Evolutionary conservation across 129 eudicot genomes (phyloP), one percentile per base, ranked within the genome.

Genomic region (Tanacetum coccineum): DNA sequence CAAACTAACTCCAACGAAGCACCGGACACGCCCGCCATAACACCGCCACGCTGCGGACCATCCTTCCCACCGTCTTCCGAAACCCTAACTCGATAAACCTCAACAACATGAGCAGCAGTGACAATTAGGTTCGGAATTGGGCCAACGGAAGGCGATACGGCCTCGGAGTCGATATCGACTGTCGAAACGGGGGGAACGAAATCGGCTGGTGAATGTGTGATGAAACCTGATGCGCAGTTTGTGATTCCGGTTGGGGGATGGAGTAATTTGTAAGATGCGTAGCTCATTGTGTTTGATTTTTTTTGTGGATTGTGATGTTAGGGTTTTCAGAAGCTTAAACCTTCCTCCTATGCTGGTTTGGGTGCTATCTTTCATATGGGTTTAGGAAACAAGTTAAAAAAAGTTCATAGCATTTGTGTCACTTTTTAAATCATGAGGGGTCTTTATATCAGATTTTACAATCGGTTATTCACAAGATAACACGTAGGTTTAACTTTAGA

Each of bases 251-350:
- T 93, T 13, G 98, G 85, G 48, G 80, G 83, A 60, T 93, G 98
- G 96, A 93, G 84, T 86, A 86, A 74, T 68, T 86, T 93, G 92
- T 72, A 86, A 52, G 92, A 96, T 18, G 98, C 98, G 95, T 71
- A 93, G 64, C 98, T 93, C 98, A 93, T 93, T 57, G 40, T n/a
- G 20, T 3, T 18, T 17, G 30, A 6, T 10, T 58, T 58, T 9
- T 47, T 17, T 57, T 46, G 32, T 25, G 68, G 45, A n/a, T 71
- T 32, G 48, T 64, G 63, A 46, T 20, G 47, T 25, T 48, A 65
- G 74, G 42, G 36, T 28, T 57, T 56, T 64, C 9, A 36, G 42
- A 6, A 6, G 42, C 42, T 36, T 36, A 36, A 36, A 36, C 1
- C 40, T 1, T 36, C 25, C 2, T 6, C 8, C 7, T 5, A 32